Percentiles rank a stretch among this genome's conserved stretches.
phyloP scores from a whole-genome alignment of 2,329 filamentous ascomycete genomes.

The Aureobasidium sp. region DNA sequence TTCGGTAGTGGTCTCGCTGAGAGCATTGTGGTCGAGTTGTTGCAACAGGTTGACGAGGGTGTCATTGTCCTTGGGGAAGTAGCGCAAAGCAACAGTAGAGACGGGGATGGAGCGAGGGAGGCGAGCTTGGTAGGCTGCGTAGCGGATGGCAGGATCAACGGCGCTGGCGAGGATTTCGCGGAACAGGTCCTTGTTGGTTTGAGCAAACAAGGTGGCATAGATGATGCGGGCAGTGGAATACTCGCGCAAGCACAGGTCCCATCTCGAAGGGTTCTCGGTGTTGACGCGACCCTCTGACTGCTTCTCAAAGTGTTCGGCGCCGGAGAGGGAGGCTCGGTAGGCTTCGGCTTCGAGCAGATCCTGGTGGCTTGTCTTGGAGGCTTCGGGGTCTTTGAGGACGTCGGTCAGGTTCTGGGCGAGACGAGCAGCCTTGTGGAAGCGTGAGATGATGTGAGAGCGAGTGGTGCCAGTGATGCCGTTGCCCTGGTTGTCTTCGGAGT shows the following conservation, averaged over 20 bases:
- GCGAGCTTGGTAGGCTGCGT: constrained; percentile 86
- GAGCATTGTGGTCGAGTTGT: constrained; percentile 57
- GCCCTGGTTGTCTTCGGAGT: constrained; percentile 61
- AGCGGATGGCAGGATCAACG: constrained; percentile 87
- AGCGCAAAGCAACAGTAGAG: constrained; percentile 65
- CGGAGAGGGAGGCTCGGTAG: constrained; percentile 68
- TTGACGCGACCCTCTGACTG: constrained; percentile 43
- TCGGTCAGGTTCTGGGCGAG: constrained; percentile 59
- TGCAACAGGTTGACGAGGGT: constrained; percentile 59
- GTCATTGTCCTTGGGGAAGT: constrained; percentile 60
- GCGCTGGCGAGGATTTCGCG: constrained; percentile 78
- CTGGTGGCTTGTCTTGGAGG: constrained; percentile 56
- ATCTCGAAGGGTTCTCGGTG: constrained; percentile 41
- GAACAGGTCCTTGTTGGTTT: constrained; percentile 65
- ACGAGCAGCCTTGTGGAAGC: constrained; percentile 68
- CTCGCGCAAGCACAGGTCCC: constrained; percentile 66
- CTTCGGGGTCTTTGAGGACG: constrained; percentile 52
- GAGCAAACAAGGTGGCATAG: constrained; percentile 64
- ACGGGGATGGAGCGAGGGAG: constrained; percentile 78
- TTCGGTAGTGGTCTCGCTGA: constrained; percentile 43
- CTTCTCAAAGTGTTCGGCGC: constrained; percentile 77
- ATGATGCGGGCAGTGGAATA: constrained; percentile 73
- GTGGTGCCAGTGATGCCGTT: constrained; percentile 71
- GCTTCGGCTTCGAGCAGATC: constrained; percentile 80
- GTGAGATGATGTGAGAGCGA: constrained; percentile 80